Conservation (phyloP, 164 flowering plant species). For the Chloranthus sessilifolius region DNA sequence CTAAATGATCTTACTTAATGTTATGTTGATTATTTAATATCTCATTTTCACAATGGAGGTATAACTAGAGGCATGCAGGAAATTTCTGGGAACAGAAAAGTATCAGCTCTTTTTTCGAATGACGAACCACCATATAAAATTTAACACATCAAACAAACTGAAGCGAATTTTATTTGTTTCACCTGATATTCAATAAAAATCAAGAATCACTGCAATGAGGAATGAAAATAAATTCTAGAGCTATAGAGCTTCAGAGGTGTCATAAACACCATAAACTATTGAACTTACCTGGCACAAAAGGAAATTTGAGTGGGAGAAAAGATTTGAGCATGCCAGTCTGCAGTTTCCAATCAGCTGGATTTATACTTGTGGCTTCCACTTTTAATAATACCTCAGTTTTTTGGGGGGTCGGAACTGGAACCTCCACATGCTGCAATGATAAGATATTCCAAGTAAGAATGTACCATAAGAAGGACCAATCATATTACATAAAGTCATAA, state of each 20-base stretch:
- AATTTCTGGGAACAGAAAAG: no score
- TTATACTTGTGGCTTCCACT: slow-evolving; percentile 16
- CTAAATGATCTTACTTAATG: no score
- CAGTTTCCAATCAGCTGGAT: slow-evolving; percentile 19
- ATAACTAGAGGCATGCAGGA: no score
- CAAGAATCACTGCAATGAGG: neutral
- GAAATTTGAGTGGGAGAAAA: slow-evolving; percentile 13
- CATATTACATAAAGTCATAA: neutral
- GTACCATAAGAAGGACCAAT: neutral
- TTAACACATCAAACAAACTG: neutral
- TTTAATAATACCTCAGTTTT: slow-evolving; percentile 16
- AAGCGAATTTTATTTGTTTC: neutral
- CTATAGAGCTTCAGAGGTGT: neutral
- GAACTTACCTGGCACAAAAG: slow-evolving; percentile 16
- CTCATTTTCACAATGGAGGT: no score
- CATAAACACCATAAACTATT: neutral
- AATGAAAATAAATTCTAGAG: neutral
- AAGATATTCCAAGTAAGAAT: neutral
- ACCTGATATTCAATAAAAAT: neutral
- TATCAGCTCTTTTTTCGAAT: no score
- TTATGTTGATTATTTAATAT: no score
- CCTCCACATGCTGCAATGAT: slow-evolving; percentile 18
- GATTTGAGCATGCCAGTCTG: slow-evolving; percentile 11
- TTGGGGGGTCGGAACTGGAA: slow-evolving; percentile 20
- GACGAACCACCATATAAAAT: no score